A percentile compares a stretch with the other conserved stretches of the same genome.
Conservation (phyloP, 805 yeast genomes). For the Saccharomycopsis fodiens region DNA sequence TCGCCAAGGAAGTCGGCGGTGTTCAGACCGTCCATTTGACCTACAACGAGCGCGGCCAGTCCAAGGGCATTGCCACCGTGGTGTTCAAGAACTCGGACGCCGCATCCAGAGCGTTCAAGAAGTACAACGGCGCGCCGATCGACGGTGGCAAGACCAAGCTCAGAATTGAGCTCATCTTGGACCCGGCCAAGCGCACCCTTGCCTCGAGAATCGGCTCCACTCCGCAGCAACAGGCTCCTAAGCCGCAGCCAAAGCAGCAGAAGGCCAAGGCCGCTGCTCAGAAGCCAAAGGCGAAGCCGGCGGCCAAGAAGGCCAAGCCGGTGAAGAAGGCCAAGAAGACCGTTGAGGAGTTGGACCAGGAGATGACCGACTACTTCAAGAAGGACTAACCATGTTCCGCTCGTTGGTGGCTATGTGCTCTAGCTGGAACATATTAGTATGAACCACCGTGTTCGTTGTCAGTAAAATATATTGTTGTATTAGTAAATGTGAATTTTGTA, state of each 20-base stretch:
- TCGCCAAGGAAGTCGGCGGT: slow-evolving; percentile 81
- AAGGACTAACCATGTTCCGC: too few relatives aligned
- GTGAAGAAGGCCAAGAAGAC: slow-evolving; percentile 55
- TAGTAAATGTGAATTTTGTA: too few relatives aligned
- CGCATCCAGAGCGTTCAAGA: slow-evolving; percentile 74
- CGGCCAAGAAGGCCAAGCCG: slow-evolving; percentile 27
- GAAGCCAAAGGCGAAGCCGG: slow-evolving; percentile 18
- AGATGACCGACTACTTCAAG: slow-evolving; percentile 92
- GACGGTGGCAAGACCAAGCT: slow-evolving; percentile 78
- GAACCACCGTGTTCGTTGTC: too few relatives aligned
- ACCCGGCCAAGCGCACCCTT: slow-evolving; percentile 71
- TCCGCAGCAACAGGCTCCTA: too few relatives aligned
- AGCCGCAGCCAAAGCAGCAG: slow-evolving; percentile 9
- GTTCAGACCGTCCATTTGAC: slow-evolving; percentile 62
- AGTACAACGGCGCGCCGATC: slow-evolving; percentile 88
- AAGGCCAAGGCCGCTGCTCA: slow-evolving; percentile 5
- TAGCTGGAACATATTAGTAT: too few relatives aligned
- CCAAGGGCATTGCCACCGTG: slow-evolving; percentile 88
- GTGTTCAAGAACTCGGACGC: slow-evolving; percentile 59
- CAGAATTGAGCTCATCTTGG: slow-evolving; percentile 75
- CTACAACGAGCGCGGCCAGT: slow-evolving; percentile 82
- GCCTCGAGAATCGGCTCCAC: slow-evolving; percentile 72
- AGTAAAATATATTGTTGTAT: too few relatives aligned
- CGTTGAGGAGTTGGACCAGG: slow-evolving; percentile 90
- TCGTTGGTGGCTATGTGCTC: too few relatives aligned